Evolutionary conservation across 257 asterid genomes (phyloP).

Genomic region (Euphrasia confusa): DNA sequence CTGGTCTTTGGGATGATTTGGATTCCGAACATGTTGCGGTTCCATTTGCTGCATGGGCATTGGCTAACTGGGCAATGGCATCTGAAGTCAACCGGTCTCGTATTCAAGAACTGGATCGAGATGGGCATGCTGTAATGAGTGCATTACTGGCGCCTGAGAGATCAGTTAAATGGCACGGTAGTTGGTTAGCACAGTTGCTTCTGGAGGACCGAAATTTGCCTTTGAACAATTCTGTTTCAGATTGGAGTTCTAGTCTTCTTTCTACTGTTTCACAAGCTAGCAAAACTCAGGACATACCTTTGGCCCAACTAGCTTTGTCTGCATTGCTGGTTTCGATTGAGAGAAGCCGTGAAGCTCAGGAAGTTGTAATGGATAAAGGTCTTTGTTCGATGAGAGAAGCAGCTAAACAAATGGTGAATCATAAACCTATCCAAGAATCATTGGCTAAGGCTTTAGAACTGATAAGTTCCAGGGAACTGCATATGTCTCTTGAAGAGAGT

Average conservation of each 20-base stretch:
- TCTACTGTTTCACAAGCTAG: constrained; percentile 86
- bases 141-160: constrained; percentile 98
- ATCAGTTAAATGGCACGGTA: constrained; percentile 98
- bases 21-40: constrained; percentile 91
- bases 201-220: constrained; percentile 77
- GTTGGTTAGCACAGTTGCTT: constrained; percentile 85
- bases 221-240: constrained; percentile 72
- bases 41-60: constrained; percentile 99
- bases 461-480: constrained; percentile 63
- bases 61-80: constrained; percentile 98
- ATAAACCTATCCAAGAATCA: constrained; percentile 71
- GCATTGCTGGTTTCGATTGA: constrained; percentile 82
- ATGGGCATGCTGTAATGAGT: constrained; percentile 85
- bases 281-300: constrained; percentile 72
- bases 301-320: constrained; percentile 79
- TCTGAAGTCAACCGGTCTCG: constrained; percentile 81
- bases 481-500: constrained; percentile 88
- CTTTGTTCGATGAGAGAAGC: constrained; percentile 87
- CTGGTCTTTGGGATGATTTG: constrained; percentile 99
- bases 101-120: constrained; percentile 88
- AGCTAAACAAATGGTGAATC: constrained; percentile 67
- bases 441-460: constrained; percentile 87
- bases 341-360: constrained; percentile 74
- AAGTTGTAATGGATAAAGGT: constrained; percentile 78
- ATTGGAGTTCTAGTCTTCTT: constrained; percentile 90